Conservation (phyloP, 2,329 filamentous ascomycete species). For the Aspergillus texensis region DNA sequence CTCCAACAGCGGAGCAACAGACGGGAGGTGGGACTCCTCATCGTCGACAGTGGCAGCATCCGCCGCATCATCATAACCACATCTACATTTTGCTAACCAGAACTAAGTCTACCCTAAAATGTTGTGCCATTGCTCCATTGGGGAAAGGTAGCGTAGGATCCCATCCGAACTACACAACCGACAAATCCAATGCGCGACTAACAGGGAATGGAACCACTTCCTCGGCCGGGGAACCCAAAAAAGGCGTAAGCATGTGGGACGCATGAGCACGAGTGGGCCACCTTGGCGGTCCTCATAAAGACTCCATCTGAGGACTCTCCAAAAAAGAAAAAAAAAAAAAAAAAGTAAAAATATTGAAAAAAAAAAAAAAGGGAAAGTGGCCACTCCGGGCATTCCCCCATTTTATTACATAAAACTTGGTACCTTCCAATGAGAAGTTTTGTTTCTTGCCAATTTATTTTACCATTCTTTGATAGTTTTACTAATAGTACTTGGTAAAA, state of each 20-base stretch:
- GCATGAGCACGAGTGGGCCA: conserved; percentile 27
- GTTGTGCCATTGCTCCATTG: conserved; percentile 22
- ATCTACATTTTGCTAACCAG: conserved; percentile 3
- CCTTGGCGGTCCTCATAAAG: conserved; percentile 17
- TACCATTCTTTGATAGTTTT: too few species aligned
- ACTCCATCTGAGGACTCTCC: conserved; percentile 15
- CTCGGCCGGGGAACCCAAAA: conserved; percentile 29
- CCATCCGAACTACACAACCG: conserved; percentile 8
- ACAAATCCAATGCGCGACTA: conserved; percentile 17
- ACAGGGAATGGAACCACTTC: conserved; percentile 15
- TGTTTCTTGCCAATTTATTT: too few species aligned
- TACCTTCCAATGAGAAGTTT: too few species aligned
- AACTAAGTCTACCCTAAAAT: conserved; percentile 9
- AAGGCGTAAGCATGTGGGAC: conserved; percentile 26
- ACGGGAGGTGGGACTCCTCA: conserved; percentile 19
- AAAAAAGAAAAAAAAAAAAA: conserved; percentile 2
- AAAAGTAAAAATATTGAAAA: not conserved
- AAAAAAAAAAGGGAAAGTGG: too few species aligned
- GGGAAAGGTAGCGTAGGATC: conserved; percentile 14
- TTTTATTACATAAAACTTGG: too few species aligned
- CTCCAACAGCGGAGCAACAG: conserved; percentile 13
- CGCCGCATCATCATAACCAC: conserved; percentile 2
- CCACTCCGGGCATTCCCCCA: too few species aligned
- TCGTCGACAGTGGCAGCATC: conserved; percentile 5
- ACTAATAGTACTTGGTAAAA: too few species aligned